Percentiles rank a stretch among this genome's conserved stretches.
phyloP scores from a whole-genome alignment of 352 stramenopile genomes.

The Globisporangium acanthophoron region DNA sequence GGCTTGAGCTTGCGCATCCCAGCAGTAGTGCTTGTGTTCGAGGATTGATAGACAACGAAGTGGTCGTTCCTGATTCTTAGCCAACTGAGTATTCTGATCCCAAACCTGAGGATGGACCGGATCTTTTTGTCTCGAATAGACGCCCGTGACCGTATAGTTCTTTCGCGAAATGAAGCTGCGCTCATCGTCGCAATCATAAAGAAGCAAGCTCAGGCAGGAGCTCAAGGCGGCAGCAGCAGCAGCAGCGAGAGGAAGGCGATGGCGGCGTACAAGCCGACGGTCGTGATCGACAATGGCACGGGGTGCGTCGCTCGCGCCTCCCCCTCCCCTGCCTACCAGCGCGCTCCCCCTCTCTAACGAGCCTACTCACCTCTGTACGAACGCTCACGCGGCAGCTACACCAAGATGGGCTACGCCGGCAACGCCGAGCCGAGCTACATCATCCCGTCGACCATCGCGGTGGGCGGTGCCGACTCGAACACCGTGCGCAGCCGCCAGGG shows the following conservation, averaged over 20 bases:
- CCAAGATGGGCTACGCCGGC: constrained; percentile 95
- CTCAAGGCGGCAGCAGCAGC: neutral
- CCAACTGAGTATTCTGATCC: too few relatives aligned
- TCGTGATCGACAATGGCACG: constrained; percentile 96
- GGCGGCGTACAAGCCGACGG: constrained; percentile 85
- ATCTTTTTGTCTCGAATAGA: too few relatives aligned
- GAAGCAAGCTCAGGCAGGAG: neutral
- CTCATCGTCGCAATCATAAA: neutral
- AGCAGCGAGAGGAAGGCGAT: constrained; percentile 11
- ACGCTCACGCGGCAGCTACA: constrained; percentile 67
- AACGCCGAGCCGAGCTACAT: constrained; percentile 95
- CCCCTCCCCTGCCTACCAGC: neutral
- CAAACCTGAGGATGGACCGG: too few relatives aligned
- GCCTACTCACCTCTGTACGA: neutral
- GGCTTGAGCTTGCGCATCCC: too few relatives aligned
- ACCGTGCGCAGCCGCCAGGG: constrained; percentile 83
- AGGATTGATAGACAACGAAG: too few relatives aligned
- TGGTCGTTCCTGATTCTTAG: too few relatives aligned
- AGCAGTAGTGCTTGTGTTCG: too few relatives aligned
- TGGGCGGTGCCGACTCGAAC: constrained; percentile 53
- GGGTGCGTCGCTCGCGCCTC: constrained; percentile 50
- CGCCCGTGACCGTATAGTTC: too few relatives aligned
- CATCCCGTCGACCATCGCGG: constrained; percentile 92
- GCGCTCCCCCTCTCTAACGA: neutral
- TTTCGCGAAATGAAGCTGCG: neutral